These are phyloP conservation scores for Lagenaria siceraria DNA, from an alignment of 306 rosid genomes.

Conservation along the genomic window DNA sequence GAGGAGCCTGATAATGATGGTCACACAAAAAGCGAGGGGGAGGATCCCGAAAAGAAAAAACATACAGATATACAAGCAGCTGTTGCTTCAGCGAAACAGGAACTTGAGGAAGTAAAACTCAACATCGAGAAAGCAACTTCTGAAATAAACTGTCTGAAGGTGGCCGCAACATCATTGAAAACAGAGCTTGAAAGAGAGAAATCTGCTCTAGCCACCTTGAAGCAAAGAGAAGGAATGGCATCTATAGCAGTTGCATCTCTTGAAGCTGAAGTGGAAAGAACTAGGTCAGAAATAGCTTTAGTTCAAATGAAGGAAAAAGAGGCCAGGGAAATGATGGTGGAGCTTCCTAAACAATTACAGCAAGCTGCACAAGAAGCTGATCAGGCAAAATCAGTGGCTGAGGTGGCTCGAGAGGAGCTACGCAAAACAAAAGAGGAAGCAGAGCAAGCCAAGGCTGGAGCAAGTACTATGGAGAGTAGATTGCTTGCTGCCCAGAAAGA, in stretches of 20 bases:
- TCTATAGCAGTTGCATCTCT: slow-evolving; percentile 82
- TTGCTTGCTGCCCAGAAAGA: slow-evolving; percentile 82
- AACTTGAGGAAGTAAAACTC: slow-evolving; percentile 71
- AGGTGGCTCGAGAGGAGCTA: slow-evolving; percentile 56
- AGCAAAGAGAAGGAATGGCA: slow-evolving; percentile 97
- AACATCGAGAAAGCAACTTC: slow-evolving; percentile 82
- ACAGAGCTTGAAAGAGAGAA: slow-evolving; percentile 75
- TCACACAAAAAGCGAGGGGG: slow-evolving; percentile 27
- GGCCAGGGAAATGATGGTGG: slow-evolving; percentile 59
- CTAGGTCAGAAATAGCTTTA: slow-evolving; percentile 75
- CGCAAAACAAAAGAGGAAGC: slow-evolving; percentile 66
- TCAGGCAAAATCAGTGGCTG: slow-evolving; percentile 64
- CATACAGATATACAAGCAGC: slow-evolving; percentile 62
- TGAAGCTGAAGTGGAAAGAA: slow-evolving; percentile 73
- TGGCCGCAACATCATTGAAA: slow-evolving; percentile 68
- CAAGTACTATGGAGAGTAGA: slow-evolving; percentile 77
- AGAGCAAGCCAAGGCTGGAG: slow-evolving; percentile 93
- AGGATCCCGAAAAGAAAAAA: slow-evolving; percentile 37
- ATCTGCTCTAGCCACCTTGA: slow-evolving; percentile 47
- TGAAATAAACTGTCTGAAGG: slow-evolving; percentile 73
- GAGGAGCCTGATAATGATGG: slow-evolving; percentile 33
- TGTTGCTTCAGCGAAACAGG: slow-evolving; percentile 61
- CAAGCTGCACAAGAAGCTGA: slow-evolving; percentile 73
- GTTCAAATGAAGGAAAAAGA: slow-evolving; percentile 94
- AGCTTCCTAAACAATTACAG: slow-evolving; percentile 72